Conservation (phyloP, 768 basidiomycete genomes). For the Kwoniella botswanensis region DNA sequence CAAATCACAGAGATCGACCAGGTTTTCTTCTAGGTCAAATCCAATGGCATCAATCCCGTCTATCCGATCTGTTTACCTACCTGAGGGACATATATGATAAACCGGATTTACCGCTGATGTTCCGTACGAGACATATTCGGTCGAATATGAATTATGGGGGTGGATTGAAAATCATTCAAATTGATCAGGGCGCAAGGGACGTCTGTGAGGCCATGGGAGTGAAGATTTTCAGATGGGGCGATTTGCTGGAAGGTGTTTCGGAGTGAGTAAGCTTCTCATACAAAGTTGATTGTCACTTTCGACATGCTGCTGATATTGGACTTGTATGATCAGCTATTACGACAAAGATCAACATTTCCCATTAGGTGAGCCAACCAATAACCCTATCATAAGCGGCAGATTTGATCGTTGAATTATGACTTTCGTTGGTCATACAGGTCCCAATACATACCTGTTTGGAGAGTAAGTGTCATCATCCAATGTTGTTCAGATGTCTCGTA, state of each 20-base stretch:
- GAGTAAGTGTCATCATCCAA: conserved; percentile 24
- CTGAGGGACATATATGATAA: conserved; percentile 23
- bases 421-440: conserved; percentile 9
- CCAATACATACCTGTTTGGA: conserved; percentile 36
- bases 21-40: conserved; percentile 29
- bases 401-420: too few species aligned
- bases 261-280: conserved; percentile 1
- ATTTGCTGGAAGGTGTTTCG: conserved; percentile 2
- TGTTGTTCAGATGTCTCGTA: too few species aligned
- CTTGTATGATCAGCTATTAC: conserved; percentile 22
- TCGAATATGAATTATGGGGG: conserved; percentile 22
- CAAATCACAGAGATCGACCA: conserved; percentile 1
- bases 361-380: conserved; percentile 1
- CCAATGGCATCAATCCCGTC: conserved; percentile 36
- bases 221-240: conserved; percentile 20
- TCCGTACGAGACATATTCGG: conserved; percentile 31
- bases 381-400: too few species aligned
- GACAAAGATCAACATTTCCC: conserved; percentile 40
- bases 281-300: background rate
- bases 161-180: conserved; percentile 33
- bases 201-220: conserved; percentile 31
- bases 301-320: conserved; percentile 2
- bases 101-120: conserved; percentile 30
- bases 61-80: conserved; percentile 21
- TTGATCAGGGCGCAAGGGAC: conserved; percentile 35